These are phyloP conservation scores for Galerina marginata DNA, from an alignment of 768 basidiomycete genomes.

Conservation along the genomic window DNA sequence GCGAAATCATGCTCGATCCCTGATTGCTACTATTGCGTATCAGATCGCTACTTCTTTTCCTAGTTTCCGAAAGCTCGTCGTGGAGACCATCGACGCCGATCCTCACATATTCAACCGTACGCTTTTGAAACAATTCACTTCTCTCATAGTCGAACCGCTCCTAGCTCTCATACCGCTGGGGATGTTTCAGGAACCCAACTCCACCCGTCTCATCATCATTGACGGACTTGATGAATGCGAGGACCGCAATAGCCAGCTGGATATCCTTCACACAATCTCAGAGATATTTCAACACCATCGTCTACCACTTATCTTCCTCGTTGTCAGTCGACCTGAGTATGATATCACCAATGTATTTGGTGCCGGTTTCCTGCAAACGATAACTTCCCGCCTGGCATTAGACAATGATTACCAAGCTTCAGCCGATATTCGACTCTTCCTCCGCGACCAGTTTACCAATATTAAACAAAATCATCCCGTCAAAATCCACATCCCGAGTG, in stretches of 20 bases:
- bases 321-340: conserved; percentile 16
- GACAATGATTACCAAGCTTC: conserved; percentile 1
- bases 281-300: neutral
- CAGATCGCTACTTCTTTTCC: conserved; percentile 27
- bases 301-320: conserved; percentile 10
- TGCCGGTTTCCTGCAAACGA: neutral
- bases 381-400: neutral
- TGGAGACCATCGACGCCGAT: conserved; percentile 16
- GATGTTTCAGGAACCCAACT: conserved; percentile 15
- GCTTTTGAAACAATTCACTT: conserved; percentile 15
- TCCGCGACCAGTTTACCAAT: neutral
- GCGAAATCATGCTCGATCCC: conserved; percentile 25
- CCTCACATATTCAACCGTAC: conserved; percentile 22
- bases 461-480: conserved; percentile 7
- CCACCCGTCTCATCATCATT: conserved; percentile 1
- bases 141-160: conserved; percentile 23
- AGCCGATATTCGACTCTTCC: conserved; percentile 12
- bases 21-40: conserved; percentile 36
- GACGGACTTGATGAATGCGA: conserved; percentile 32
- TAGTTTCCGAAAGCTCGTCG: conserved; percentile 7
- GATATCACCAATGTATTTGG: conserved; percentile 13
- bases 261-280: neutral
- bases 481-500: neutral
- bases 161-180: conserved; percentile 16
- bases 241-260: neutral